A percentile compares a stretch with the other conserved stretches of the same genome.
phyloP scores from a whole-genome alignment of 192 early-diverging fungal species.

The Fimicolochytrium jonesii region DNA sequence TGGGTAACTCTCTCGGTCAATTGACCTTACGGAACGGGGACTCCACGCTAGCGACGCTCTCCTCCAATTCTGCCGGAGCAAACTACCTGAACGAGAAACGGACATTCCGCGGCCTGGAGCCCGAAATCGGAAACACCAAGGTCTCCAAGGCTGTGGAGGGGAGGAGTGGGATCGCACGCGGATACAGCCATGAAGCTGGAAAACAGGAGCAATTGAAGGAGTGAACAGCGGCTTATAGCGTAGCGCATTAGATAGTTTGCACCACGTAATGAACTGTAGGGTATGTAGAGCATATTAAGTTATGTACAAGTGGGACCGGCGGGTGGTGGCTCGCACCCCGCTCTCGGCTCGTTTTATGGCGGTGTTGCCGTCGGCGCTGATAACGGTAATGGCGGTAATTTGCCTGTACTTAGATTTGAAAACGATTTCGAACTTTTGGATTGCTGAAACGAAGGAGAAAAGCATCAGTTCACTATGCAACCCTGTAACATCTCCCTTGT shows the following conservation, averaged over 20 bases:
- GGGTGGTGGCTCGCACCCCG: too few relatives aligned
- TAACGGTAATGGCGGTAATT: too few relatives aligned
- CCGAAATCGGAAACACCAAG: slow-evolving; percentile 59
- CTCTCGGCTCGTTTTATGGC: too few relatives aligned
- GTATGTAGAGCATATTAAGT: too few relatives aligned
- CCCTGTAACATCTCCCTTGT: background rate
- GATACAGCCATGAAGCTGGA: slow-evolving; percentile 17
- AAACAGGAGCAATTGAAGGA: slow-evolving; percentile 13
- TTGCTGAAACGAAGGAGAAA: background rate
- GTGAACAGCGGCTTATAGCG: too few relatives aligned
- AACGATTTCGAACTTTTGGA: too few relatives aligned
- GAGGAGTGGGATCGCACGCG: slow-evolving; percentile 74
- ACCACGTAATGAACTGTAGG: too few relatives aligned
- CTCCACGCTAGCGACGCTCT: slow-evolving; percentile 41
- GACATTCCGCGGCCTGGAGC: slow-evolving; percentile 78
- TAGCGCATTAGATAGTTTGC: too few relatives aligned
- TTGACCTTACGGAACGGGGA: slow-evolving; percentile 56
- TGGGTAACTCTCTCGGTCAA: slow-evolving; percentile 15
- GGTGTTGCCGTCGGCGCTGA: too few relatives aligned
- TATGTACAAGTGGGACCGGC: too few relatives aligned
- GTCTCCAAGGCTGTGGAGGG: slow-evolving; percentile 66
- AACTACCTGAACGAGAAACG: slow-evolving; percentile 67
- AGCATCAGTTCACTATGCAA: background rate
- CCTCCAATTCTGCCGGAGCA: slow-evolving; percentile 56
- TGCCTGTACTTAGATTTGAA: too few relatives aligned